Base-by-base conservation (phyloP, 148 eudicot genomes). In the Cornus florida region DNA sequence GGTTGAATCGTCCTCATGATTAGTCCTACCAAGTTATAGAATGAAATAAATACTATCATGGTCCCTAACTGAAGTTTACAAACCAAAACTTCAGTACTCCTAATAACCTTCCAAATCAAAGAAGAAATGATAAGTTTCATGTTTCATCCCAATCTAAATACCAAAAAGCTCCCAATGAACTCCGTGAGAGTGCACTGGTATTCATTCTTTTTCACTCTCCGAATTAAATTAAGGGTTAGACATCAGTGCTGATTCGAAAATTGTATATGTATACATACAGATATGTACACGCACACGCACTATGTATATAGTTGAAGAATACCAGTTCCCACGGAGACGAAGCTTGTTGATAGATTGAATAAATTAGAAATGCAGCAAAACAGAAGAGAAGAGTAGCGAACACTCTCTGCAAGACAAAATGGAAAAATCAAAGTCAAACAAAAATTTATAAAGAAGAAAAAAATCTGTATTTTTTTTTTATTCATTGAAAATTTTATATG, bases 301-400 rank as follows among this genome's bases (percentile, higher is more conserved):
- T 13, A 1, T 13, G 59, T 13, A 7, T 57, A 13, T 38, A 22
- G 41, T 12, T 32, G 10, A 32, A 75, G 9, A 39, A 73, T 90
- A 95, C 99, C 99, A 90, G 75, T 72, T 95, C 99, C 99, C 99
- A 95, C 0, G 99, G 99, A 84, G 81, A 84, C 65, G 77, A 80
- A 81, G 84, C 81, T 82, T 95, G 99, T 19, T 89, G 92, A 80
- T 85, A 91, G 56, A 92, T 92, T 69, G 97, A 93, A 86, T 84
- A 95, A 65, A 93, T 28, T 35, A 95, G 90, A 82, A 95, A 95
- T 32, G 82, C 82, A 74, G 80, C 79, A 79, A 87, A 93, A 60
- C 92, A 82, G 22, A 43, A 78, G 33, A 91, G 67, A 69, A 95
- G 70, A 28, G 75, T 88, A 59, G 90, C 85, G 76, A 92, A 95